Percentiles rank a stretch among this genome's conserved stretches.
phyloP scores from a whole-genome alignment of 2,329 filamentous ascomycete species.

The Trichoderma breve region DNA sequence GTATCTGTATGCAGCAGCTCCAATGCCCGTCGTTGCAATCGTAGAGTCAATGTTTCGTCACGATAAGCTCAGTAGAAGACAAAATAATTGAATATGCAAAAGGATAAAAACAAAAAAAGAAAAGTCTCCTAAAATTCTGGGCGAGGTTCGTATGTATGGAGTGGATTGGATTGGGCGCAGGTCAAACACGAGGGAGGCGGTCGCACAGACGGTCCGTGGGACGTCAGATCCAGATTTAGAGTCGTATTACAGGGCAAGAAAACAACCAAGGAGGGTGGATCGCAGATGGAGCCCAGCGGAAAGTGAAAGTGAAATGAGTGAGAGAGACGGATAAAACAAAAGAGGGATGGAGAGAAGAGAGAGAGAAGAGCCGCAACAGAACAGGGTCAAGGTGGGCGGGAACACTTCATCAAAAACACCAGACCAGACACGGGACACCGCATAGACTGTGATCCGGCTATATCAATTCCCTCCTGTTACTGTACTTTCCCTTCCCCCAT shows the following conservation, averaged over 20 bases:
- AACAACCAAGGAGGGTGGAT: background rate
- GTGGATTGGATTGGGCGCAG: background rate
- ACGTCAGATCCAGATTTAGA: slow-evolving; percentile 10
- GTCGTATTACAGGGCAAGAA: background rate
- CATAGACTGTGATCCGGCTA: background rate
- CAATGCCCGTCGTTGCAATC: background rate
- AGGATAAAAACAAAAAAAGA: background rate
- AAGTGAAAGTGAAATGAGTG: background rate
- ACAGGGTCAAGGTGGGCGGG: background rate
- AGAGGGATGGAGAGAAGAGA: background rate
- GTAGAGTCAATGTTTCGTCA: background rate
- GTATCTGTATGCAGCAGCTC: background rate
- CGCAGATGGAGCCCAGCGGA: background rate
- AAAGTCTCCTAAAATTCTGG: background rate
- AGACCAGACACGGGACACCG: background rate
- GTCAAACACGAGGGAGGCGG: background rate
- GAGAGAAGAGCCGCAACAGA: background rate
- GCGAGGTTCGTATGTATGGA: background rate
- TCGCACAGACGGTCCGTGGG: slow-evolving; percentile 6
- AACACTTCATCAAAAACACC: background rate
- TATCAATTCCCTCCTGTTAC: background rate
- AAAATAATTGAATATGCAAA: background rate
- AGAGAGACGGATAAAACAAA: background rate
- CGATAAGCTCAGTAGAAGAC: background rate
- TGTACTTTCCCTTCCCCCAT: background rate